Evolutionary conservation across 495 filamentous ascomycete species (phyloP).

Genomic region (Lasiosphaeria ovina): DNA sequence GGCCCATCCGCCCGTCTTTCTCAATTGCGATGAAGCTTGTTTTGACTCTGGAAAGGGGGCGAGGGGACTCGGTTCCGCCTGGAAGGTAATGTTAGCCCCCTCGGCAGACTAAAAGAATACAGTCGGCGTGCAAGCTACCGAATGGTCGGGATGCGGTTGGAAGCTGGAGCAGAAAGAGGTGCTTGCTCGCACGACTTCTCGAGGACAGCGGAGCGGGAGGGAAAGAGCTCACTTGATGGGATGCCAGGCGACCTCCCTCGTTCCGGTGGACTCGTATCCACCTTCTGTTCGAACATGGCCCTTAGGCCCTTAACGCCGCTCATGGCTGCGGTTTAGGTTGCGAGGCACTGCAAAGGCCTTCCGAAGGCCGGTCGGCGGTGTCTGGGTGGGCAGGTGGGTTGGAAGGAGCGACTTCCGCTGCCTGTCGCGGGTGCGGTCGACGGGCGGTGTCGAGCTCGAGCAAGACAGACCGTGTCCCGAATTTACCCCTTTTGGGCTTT

Average conservation of each 20-base stretch:
- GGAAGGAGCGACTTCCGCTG: conserved; percentile 7
- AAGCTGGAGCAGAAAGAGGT: neutral
- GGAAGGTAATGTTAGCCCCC: conserved; percentile 15
- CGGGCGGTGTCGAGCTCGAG: conserved; percentile 1
- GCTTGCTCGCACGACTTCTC: neutral
- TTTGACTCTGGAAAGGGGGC: conserved; percentile 73
- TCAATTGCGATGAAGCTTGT: conserved; percentile 84
- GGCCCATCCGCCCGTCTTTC: conserved; percentile 51
- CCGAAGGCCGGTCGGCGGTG: neutral
- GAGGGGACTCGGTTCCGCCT: conserved; percentile 40
- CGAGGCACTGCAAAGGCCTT: neutral
- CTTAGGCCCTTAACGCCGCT: conserved; percentile 64
- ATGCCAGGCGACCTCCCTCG: conserved; percentile 70
- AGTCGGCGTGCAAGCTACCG: neutral
- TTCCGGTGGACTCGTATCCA: conserved; percentile 61
- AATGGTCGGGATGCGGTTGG: neutral
- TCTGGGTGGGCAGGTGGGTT: neutral
- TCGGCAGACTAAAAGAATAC: neutral
- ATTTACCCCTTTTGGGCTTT: conserved; percentile 17
- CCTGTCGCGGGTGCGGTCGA: neutral
- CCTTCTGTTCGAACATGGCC: conserved; percentile 83
- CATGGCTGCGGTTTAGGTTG: conserved; percentile 34
- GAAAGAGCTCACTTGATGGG: conserved; percentile 27
- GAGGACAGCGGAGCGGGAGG: conserved; percentile 6
- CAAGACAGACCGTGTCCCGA: conserved; percentile 7